These are phyloP conservation scores for Penicillium desertorum DNA, from an alignment of 495 filamentous ascomycete genomes.

Conservation along the genomic window DNA sequence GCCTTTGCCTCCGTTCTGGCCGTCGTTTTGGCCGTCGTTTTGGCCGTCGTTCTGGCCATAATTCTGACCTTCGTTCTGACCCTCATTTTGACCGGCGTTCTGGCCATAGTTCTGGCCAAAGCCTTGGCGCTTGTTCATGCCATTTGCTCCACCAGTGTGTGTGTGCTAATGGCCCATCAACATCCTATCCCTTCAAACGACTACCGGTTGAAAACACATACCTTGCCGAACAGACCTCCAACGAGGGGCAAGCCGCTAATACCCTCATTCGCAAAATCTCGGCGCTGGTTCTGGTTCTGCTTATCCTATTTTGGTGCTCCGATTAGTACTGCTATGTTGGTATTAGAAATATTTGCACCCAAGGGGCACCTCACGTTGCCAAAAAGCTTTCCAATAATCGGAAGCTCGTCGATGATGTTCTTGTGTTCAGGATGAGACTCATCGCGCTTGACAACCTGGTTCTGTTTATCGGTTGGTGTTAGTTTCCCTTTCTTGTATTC, in stretches of 20 bases:
- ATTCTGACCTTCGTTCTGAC: slow-evolving; percentile 18
- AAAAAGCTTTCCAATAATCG: background rate
- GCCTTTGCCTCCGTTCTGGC: slow-evolving; percentile 4
- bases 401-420: slow-evolving; percentile 7
- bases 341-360: no score
- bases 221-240: slow-evolving; percentile 12
- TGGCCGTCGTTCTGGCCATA: slow-evolving; percentile 6
- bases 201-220: background rate
- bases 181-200: background rate
- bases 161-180: slow-evolving; percentile 10
- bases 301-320: slow-evolving; percentile 7
- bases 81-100: slow-evolving; percentile 15
- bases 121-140: slow-evolving; percentile 14
- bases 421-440: background rate
- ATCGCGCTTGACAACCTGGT: slow-evolving; percentile 1
- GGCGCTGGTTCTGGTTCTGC: slow-evolving; percentile 8
- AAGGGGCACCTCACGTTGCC: background rate
- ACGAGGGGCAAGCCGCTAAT: slow-evolving; percentile 10
- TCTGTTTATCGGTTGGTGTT: background rate
- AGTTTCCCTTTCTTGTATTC: background rate
- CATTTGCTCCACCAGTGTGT: slow-evolving; percentile 15
- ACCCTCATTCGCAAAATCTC: background rate
- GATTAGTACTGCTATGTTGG: background rate
- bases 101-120: slow-evolving; percentile 11
- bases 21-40: slow-evolving; percentile 2